These are phyloP conservation scores for Myochromella boudieri DNA, from an alignment of 768 basidiomycete species.

Conservation along the genomic window DNA sequence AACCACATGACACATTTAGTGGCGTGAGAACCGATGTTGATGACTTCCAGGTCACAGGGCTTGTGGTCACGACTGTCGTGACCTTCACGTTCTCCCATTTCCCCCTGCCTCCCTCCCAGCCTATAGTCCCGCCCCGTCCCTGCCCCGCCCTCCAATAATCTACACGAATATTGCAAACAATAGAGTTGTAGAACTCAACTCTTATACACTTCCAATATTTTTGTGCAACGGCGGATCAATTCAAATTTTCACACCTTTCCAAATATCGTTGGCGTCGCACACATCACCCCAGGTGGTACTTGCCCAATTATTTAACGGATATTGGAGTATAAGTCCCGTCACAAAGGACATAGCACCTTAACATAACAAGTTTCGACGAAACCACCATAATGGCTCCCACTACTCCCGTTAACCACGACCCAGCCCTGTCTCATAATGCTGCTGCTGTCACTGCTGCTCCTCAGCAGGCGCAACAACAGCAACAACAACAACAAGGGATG, in stretches of 20 bases:
- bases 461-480: constrained; percentile 27
- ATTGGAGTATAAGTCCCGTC: constrained; percentile 4
- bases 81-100: constrained; percentile 27
- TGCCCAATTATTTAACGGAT: background rate
- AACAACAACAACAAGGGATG: no score
- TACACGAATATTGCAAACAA: background rate
- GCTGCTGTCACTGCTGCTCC: constrained; percentile 25
- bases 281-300: background rate
- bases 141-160: background rate
- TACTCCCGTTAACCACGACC: constrained; percentile 36
- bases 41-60: constrained; percentile 29
- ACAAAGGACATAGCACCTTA: background rate
- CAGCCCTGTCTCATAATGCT: constrained; percentile 34
- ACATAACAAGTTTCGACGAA: background rate
- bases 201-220: background rate
- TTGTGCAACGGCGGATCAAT: background rate
- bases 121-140: constrained; percentile 6
- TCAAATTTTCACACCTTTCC: background rate
- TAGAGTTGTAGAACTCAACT: background rate
- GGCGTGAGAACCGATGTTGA: constrained; percentile 25
- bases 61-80: constrained; percentile 29
- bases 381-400: constrained; percentile 41
- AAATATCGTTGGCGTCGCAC: background rate
- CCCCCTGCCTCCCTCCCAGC: constrained; percentile 14
- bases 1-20: constrained; percentile 18